phyloP scores from a whole-genome alignment of 176 grass and related monocot genomes.

The Dactylis glomerata region DNA sequence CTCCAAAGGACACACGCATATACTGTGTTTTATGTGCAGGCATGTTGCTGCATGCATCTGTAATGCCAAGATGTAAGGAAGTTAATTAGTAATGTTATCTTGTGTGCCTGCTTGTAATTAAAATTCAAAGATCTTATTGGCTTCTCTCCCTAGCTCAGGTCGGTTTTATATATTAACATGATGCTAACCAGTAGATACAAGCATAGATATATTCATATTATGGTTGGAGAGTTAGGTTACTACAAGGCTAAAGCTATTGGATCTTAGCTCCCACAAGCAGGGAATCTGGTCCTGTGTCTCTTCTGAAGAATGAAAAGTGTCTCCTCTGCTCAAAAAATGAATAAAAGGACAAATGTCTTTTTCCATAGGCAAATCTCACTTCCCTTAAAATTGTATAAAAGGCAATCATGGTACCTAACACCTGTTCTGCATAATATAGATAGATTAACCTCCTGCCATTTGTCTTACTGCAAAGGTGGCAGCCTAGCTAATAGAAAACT shows the following conservation, averaged over 20 bases:
- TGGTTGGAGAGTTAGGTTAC: background rate
- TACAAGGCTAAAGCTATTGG: background rate
- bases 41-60: background rate
- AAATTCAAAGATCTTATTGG: background rate
- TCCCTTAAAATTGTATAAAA: background rate
- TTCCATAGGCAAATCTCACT: conserved; percentile 31
- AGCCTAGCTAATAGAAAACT: background rate
- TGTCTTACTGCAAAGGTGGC: background rate
- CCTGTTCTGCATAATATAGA: background rate
- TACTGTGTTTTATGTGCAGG: background rate
- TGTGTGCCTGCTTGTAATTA: background rate
- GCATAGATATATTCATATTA: background rate
- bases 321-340: background rate
- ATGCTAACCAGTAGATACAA: background rate
- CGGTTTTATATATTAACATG: background rate
- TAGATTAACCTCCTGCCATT: background rate
- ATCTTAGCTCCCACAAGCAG: conserved; percentile 21
- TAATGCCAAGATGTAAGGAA: background rate
- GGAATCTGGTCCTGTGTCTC: conserved; percentile 4
- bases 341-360: background rate
- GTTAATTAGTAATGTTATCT: background rate
- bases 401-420: background rate
- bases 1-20: background rate
- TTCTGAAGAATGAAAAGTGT: background rate
- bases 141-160: background rate